A percentile compares a stretch with the other conserved stretches of the same genome.
phyloP scores from a whole-genome alignment of 202 grass and related monocot species.

The Tripidium arundinaceum region DNA sequence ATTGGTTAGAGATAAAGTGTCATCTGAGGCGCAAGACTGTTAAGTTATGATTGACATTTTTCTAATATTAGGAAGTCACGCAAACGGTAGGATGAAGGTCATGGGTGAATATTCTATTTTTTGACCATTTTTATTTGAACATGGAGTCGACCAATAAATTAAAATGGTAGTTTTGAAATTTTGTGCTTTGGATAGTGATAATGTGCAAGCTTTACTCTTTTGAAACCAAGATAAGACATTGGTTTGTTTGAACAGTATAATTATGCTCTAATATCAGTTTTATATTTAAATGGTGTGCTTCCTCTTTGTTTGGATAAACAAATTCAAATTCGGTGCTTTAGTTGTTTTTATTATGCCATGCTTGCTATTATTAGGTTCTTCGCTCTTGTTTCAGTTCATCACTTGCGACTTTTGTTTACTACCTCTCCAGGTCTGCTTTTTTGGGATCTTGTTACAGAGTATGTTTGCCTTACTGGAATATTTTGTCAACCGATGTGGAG shows the following conservation, averaged over 20 bases:
- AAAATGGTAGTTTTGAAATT: background rate
- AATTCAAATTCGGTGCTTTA: background rate
- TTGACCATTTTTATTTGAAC: background rate
- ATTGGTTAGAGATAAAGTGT: too few species aligned
- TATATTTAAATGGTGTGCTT: background rate
- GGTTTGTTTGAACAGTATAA: background rate
- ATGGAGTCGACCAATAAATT: background rate
- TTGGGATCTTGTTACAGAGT: background rate
- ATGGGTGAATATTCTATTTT: background rate
- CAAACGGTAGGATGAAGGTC: too few species aligned
- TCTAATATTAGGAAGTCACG: too few species aligned
- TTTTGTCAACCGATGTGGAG: background rate
- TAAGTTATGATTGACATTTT: too few species aligned
- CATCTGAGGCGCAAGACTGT: too few species aligned
- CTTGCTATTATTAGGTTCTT: background rate
- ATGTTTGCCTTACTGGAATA: background rate
- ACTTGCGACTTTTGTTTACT: background rate
- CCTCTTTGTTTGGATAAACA: background rate
- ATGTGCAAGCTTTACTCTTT: background rate
- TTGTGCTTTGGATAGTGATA: background rate
- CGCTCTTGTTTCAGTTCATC: background rate
- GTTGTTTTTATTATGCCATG: background rate
- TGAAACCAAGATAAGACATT: background rate
- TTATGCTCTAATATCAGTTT: background rate
- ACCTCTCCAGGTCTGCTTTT: background rate